phyloP scores from a whole-genome alignment of 2,329 filamentous ascomycete genomes.

The Penicillium sp. region DNA sequence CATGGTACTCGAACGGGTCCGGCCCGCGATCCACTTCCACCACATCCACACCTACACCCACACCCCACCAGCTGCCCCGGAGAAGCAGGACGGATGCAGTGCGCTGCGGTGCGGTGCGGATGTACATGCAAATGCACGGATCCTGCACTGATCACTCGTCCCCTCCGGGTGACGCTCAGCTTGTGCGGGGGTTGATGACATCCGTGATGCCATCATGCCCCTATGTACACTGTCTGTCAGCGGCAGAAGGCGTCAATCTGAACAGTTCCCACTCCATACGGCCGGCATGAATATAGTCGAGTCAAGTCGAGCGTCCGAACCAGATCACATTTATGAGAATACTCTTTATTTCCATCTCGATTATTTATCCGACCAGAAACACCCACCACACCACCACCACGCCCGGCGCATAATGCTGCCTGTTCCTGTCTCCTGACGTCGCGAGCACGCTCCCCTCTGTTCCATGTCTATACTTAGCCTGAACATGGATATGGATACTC shows the following conservation, averaged over 20 bases:
- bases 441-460: conserved; percentile 13
- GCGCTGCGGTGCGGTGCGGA: too few species aligned
- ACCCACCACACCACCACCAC: too few species aligned
- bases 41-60: too few species aligned
- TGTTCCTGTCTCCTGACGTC: conserved; percentile 8
- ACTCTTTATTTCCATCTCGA: too few species aligned
- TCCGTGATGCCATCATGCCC: not conserved
- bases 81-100: conserved; percentile 14
- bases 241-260: too few species aligned
- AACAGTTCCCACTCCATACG: too few species aligned
- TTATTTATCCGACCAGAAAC: too few species aligned
- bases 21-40: conserved; percentile 2
- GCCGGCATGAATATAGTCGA: too few species aligned
- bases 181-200: not conserved
- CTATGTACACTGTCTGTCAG: not conserved
- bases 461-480: conserved; percentile 22
- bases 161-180: conserved; percentile 23
- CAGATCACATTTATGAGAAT: too few species aligned
- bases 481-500: not conserved
- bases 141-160: conserved; percentile 28
- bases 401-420: not conserved
- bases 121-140: conserved; percentile 19
- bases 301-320: too few species aligned
- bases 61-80: too few species aligned
- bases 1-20: conserved; percentile 4